phyloP scores from a whole-genome alignment of 2,329 filamentous ascomycete genomes.

The Raffaelea arxii region DNA sequence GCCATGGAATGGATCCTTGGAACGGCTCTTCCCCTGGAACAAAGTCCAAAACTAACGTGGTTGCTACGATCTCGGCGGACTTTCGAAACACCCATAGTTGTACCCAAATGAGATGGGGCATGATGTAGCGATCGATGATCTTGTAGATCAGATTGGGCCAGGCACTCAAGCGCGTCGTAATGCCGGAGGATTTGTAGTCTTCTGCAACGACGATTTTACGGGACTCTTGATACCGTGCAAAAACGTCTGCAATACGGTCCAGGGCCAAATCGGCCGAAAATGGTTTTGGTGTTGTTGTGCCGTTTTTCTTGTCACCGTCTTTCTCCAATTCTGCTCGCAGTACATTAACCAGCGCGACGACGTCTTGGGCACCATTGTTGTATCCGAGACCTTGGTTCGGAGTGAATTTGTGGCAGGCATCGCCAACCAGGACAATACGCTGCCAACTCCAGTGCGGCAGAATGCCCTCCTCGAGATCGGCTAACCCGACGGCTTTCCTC shows the following conservation, averaged over 20 bases:
- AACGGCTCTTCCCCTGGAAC: background rate
- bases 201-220: background rate
- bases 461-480: slow-evolving; percentile 41
- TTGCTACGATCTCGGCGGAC: background rate
- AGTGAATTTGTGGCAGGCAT: slow-evolving; percentile 6
- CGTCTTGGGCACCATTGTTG: slow-evolving; percentile 5
- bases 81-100: background rate
- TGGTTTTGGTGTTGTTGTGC: too few relatives aligned
- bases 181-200: background rate
- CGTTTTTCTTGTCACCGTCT: background rate
- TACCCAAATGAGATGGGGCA: background rate
- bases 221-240: background rate
- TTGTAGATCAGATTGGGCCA: background rate
- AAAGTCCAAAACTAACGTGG: background rate
- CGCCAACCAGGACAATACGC: slow-evolving; percentile 40
- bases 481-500: background rate
- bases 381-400: slow-evolving; percentile 4
- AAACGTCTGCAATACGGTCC: background rate
- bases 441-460: slow-evolving; percentile 93
- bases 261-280: background rate
- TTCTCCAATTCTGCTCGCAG: background rate
- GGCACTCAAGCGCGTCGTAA: background rate
- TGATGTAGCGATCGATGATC: background rate
- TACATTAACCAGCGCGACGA: slow-evolving; percentile 5
- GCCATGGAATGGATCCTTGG: background rate